Conservation (phyloP, 805 yeast genomes). For the Myxozyma lipomycoides region DNA sequence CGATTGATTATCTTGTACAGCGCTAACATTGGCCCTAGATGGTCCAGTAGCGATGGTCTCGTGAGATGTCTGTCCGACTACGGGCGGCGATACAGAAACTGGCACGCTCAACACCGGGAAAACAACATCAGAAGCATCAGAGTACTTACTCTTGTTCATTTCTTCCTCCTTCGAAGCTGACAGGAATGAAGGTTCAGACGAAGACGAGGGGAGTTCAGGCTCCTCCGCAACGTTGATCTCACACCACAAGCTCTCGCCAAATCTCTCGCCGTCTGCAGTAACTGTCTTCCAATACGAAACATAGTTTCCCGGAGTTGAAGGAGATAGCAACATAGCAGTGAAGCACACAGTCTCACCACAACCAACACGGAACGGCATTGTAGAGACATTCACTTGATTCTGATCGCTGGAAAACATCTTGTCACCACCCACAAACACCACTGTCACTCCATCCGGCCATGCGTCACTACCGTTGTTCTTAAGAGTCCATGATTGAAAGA, state of each 20-base stretch:
- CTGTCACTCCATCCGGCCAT: conserved; percentile 23
- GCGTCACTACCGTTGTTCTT: conserved; percentile 17
- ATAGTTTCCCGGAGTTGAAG: conserved; percentile 8
- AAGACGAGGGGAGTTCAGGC: neutral
- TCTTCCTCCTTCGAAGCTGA: conserved; percentile 10
- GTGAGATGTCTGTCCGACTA: neutral
- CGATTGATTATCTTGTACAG: neutral
- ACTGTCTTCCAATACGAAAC: conserved; percentile 18
- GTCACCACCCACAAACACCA: conserved; percentile 16
- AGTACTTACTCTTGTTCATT: conserved; percentile 22
- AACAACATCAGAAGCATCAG: conserved; percentile 22
- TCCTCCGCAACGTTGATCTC: conserved; percentile 8
- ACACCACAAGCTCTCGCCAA: conserved; percentile 23
- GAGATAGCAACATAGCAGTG: conserved; percentile 21
- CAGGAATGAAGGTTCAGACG: too few species aligned
- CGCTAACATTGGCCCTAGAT: conserved; percentile 2
- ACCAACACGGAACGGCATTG: conserved; percentile 10
- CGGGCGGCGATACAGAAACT: neutral
- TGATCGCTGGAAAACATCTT: conserved; percentile 7
- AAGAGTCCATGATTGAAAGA: conserved; percentile 25
- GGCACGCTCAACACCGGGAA: conserved; percentile 19
- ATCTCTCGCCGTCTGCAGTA: conserved; percentile 18
- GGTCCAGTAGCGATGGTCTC: neutral
- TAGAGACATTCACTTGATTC: conserved; percentile 5
- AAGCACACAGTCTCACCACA: conserved; percentile 22